A percentile compares a stretch with the other conserved stretches of the same genome.
These are phyloP conservation scores for Phoma sp. DNA, from an alignment of 2,329 filamentous ascomycete genomes.

Conservation along the genomic window DNA sequence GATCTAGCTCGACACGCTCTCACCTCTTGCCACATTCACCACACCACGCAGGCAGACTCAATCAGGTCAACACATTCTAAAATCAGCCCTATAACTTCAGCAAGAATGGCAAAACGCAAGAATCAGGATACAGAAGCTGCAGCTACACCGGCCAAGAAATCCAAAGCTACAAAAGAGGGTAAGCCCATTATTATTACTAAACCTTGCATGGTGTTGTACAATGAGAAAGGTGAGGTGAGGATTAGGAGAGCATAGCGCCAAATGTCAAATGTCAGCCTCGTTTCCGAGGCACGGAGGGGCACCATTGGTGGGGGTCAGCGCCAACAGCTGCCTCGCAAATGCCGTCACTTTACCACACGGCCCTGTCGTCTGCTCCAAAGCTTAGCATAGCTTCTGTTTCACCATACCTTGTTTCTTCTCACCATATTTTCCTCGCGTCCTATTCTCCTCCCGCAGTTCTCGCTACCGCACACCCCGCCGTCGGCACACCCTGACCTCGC, in stretches of 20 bases:
- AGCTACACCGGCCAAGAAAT: background rate
- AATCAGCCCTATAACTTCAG: background rate
- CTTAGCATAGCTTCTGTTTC: constrained; percentile 9
- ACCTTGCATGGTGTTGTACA: no score
- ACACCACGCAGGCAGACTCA: background rate
- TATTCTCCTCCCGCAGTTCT: background rate
- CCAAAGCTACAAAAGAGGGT: constrained; percentile 2
- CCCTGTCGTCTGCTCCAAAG: constrained; percentile 4
- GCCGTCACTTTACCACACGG: constrained; percentile 28
- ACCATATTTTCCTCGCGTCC: background rate
- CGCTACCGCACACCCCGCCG: background rate
- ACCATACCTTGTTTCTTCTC: background rate
- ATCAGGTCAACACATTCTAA: background rate
- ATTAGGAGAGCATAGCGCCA: background rate
- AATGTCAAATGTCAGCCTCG: constrained; percentile 7
- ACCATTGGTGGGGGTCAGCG: constrained; percentile 26
- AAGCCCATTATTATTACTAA: background rate
- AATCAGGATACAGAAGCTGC: background rate
- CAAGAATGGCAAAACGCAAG: constrained; percentile 15
- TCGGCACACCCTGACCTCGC: constrained; percentile 5
- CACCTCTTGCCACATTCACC: background rate
- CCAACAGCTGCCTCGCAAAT: constrained; percentile 27
- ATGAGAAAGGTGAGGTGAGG: background rate
- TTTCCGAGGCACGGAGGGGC: constrained; percentile 7
- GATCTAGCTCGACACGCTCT: background rate